Conservation (phyloP, 139 green algal species). For the Pycnococcus provasolii region DNA sequence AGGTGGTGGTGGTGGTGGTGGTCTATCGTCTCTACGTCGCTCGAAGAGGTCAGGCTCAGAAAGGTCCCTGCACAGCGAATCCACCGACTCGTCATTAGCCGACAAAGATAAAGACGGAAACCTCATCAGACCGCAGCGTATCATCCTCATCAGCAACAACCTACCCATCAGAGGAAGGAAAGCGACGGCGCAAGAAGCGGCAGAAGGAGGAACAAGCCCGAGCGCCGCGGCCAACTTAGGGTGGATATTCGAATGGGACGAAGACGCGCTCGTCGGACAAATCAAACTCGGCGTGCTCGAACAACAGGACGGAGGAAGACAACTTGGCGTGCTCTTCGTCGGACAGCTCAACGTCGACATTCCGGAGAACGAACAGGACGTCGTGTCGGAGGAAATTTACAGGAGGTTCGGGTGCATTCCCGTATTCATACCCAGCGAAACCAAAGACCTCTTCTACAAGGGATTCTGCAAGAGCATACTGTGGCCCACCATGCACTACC, state of each 20-base stretch:
- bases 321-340: constrained; percentile 24
- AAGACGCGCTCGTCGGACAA: constrained; percentile 84
- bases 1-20: too few species aligned
- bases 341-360: constrained; percentile 9
- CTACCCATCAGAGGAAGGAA: too few species aligned
- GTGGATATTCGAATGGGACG: constrained; percentile 87
- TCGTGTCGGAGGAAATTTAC: constrained; percentile 47
- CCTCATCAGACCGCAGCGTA: too few species aligned
- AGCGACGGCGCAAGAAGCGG: too few species aligned
- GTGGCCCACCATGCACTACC: constrained; percentile 97
- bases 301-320: constrained; percentile 13
- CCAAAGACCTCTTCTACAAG: constrained; percentile 56
- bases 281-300: constrained; percentile 51
- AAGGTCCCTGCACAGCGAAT: too few species aligned
- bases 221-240: too few species aligned
- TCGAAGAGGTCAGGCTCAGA: too few species aligned
- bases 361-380: constrained; percentile 8
- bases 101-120: too few species aligned
- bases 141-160: too few species aligned
- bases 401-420: constrained; percentile 68
- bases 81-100: too few species aligned
- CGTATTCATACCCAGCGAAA: constrained; percentile 74
- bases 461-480: constrained; percentile 97
- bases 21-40: too few species aligned
- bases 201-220: too few species aligned